phyloP scores from a whole-genome alignment of 208 protist genomes.

The Novymonas esmeraldas region DNA sequence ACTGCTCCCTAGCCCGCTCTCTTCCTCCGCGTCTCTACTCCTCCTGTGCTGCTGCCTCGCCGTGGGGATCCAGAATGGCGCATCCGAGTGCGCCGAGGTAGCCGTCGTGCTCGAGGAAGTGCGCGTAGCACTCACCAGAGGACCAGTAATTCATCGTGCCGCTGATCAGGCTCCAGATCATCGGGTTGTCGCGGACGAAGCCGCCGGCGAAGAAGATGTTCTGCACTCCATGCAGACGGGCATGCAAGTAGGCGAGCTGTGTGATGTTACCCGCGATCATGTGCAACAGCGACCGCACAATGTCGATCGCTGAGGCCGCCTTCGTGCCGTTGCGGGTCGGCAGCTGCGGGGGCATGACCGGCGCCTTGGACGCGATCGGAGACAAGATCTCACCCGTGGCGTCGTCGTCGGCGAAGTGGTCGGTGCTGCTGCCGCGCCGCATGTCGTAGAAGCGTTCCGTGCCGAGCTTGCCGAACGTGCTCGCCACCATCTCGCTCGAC shows the following conservation, averaged over 20 bases:
- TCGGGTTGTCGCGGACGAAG: conserved; percentile 94
- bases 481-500: conserved; percentile 83
- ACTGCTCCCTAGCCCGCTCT: not conserved
- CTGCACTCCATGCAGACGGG: conserved; percentile 83
- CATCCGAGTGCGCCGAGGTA: conserved; percentile 95
- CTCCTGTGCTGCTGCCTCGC: not conserved
- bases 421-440: conserved; percentile 22
- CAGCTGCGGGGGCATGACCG: conserved; percentile 5
- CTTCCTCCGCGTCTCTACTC: not conserved
- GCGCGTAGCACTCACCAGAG: conserved; percentile 82
- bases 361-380: conserved; percentile 15
- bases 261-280: conserved; percentile 97
- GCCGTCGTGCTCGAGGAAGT: conserved; percentile 96
- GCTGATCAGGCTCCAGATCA: conserved; percentile 92
- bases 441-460: conserved; percentile 69
- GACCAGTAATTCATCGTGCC: conserved; percentile 95
- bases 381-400: conserved; percentile 40
- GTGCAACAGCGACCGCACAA: conserved; percentile 91
- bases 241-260: conserved; percentile 96
- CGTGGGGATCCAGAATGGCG: conserved; percentile 39
- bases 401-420: conserved; percentile 43
- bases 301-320: conserved; percentile 70
- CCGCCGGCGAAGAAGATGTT: conserved; percentile 96
- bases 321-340: conserved; percentile 19
- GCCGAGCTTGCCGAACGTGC: conserved; percentile 90